Evolutionary conservation across 1,284 basidiomycete species (phyloP), one percentile per base, ranked within the genome.

Genomic region (Rhodotorula sp.): DNA sequence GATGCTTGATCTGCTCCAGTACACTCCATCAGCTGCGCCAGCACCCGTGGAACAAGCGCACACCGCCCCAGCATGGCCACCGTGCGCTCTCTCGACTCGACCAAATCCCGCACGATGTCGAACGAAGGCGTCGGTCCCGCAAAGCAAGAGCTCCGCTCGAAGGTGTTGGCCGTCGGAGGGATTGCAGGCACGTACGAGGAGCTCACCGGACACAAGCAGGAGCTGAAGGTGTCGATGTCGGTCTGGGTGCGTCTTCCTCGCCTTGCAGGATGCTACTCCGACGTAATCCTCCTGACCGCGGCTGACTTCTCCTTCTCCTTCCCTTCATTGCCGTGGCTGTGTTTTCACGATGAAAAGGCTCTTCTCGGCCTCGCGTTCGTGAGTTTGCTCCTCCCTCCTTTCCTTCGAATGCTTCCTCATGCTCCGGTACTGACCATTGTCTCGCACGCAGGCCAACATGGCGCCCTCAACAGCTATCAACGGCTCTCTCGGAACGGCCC

Each of bases 191-290:
- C 59, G 34, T 51, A 48, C 7, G 67, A 69, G 26, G 63, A 69
- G 51, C 34, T 65, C 11, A 69, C 68, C 1, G 68, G 68, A 0
- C 68, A 69, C 37, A 34, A 37, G 55, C 54, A 61, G 7, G 67
- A 68, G 59, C 37, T 68, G 26, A 50, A 44, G 8, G 67, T 69
- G 9, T 62, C 63, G 15, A 69, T 69, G 68, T 56, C 63, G 22
- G 37, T 69, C 1, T 58, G 66, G 52, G 66, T 64, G 47, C 52
- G 58, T 51, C 50, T 24, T 50, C 30, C n/a, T 18, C 51, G 24
- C 48, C 5, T 22, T 44, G 40, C 40, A 44, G 55, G 15, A 18
- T 18, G 16, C 52, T 18, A 8, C 26, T 28, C 52, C 52, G 7
- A 13, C 52, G 52, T 20, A 53, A 8, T 37, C n/a, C 15, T 65